Evolutionary conservation across 164 flowering plant genomes (phyloP).

Genomic region (Buxus sempervirens): DNA sequence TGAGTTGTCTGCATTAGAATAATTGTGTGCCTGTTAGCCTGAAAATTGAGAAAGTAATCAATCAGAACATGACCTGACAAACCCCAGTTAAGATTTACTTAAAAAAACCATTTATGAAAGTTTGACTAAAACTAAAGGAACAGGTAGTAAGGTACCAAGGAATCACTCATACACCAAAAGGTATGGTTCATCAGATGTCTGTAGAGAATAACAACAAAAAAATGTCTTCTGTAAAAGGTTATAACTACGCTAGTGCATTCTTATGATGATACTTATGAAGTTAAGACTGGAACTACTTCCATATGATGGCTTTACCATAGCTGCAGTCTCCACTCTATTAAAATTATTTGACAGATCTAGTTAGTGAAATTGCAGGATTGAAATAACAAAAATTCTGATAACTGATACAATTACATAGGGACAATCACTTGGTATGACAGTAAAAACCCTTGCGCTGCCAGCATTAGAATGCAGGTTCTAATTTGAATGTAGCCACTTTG

Average conservation of each 20-base stretch:
- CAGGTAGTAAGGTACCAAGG: not conserved
- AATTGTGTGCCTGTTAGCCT: slow-evolving; percentile 91
- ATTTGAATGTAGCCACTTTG: too few relatives aligned
- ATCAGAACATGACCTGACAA: not conserved
- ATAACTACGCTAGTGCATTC: not conserved
- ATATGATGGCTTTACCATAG: too few relatives aligned
- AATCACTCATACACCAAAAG: not conserved
- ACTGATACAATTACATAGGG: not conserved
- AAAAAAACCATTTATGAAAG: not conserved
- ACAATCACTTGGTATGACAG: too few relatives aligned
- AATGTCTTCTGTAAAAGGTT: not conserved
- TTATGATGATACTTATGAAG: not conserved
- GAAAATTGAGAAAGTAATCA: slow-evolving; percentile 19
- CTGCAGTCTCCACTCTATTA: too few relatives aligned
- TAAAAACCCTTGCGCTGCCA: too few relatives aligned
- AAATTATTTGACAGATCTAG: not conserved
- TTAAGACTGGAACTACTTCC: not conserved
- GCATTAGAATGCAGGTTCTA: too few relatives aligned
- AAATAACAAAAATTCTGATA: not conserved
- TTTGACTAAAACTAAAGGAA: not conserved
- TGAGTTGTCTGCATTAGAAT: slow-evolving; percentile 87
- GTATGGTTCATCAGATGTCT: not conserved
- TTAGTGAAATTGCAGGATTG: not conserved
- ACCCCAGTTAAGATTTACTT: not conserved
- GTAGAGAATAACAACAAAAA: too few relatives aligned